Percentiles rank a stretch among this genome's conserved stretches.
phyloP scores from a whole-genome alignment of 106 monocot species.

The Apostasia ramifera region DNA sequence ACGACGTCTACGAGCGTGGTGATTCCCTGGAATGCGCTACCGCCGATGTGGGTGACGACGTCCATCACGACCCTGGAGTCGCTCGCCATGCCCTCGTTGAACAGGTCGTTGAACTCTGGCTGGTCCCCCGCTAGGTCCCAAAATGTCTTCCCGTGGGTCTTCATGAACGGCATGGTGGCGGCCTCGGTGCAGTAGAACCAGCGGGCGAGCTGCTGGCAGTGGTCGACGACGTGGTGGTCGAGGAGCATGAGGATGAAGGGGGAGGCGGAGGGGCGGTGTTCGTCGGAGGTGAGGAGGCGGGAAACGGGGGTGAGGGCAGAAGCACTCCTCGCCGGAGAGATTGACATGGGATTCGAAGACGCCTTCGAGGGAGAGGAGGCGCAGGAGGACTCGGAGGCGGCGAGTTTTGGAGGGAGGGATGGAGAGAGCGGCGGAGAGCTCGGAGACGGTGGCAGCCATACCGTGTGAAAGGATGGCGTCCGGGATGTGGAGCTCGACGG shows the following conservation, averaged over 20 bases:
- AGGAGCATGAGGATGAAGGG: slow-evolving; percentile 12
- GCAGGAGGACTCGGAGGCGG: slow-evolving; percentile 15
- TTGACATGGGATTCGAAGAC: background rate
- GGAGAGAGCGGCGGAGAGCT: slow-evolving; percentile 3
- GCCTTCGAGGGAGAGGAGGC: background rate
- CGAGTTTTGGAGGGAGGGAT: slow-evolving; percentile 1
- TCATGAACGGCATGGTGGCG: background rate
- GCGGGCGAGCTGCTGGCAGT: background rate
- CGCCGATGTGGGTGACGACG: background rate
- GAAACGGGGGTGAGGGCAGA: slow-evolving; percentile 4
- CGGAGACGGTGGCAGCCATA: slow-evolving; percentile 8
- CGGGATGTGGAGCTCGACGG: slow-evolving; percentile 22
- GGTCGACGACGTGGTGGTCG: background rate
- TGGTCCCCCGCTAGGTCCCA: background rate
- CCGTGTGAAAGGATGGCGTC: slow-evolving; percentile 18
- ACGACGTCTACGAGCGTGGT: slow-evolving; percentile 14
- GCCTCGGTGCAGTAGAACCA: slow-evolving; percentile 1
- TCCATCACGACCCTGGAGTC: background rate
- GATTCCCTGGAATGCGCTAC: slow-evolving; percentile 1
- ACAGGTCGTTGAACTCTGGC: background rate
- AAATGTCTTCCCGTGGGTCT: background rate
- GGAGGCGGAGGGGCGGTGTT: background rate
- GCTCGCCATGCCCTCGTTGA: slow-evolving; percentile 11
- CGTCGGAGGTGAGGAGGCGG: background rate
- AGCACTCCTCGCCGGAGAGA: background rate